Conservation (phyloP, 2,329 filamentous ascomycete species). For the Dothideomycetidae sp. region DNA sequence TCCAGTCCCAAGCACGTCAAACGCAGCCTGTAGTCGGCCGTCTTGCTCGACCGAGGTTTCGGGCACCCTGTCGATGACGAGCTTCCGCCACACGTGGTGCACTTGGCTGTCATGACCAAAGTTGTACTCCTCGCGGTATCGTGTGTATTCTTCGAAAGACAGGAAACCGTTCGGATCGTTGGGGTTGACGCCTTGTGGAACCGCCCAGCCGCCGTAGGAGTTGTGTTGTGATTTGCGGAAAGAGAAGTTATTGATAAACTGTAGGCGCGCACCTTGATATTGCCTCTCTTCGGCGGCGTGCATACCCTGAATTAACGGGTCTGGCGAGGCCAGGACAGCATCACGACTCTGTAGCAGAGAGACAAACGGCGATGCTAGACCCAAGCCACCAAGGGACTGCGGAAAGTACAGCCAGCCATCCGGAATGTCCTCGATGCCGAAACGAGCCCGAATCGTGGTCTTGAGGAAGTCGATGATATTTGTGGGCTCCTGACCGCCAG, state of each 20-base stretch:
- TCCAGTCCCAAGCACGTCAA: conserved; percentile 7
- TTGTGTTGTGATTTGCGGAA: too few species aligned
- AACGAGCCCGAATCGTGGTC: conserved; percentile 37
- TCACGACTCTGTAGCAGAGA: conserved; percentile 33
- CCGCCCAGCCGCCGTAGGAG: too few species aligned
- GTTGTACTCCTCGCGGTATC: conserved; percentile 28
- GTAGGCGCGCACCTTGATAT: conserved; percentile 20
- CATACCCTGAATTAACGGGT: conserved; percentile 16
- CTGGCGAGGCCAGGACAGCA: too few species aligned
- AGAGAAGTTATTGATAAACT: conserved; percentile 12
- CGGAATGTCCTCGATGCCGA: conserved; percentile 18
- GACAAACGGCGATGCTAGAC: conserved; percentile 38
- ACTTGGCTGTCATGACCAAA: conserved; percentile 24
- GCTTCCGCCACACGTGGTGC: conserved; percentile 23
- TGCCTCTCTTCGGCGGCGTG: conserved; percentile 26
- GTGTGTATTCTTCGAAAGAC: conserved; percentile 29
- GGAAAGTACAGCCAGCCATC: conserved; percentile 33
- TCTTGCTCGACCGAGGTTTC: too few species aligned
- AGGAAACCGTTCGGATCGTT: conserved; percentile 28
- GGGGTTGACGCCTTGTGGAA: conserved; percentile 17
- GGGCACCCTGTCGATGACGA: conserved; percentile 17
- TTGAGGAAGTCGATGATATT: conserved; percentile 28
- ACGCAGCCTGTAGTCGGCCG: conserved; percentile 18
- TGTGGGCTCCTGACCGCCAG: too few species aligned
- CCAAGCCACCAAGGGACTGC: conserved; percentile 36